These are phyloP conservation scores for Mycena albidolilacea DNA, from an alignment of 768 basidiomycete species.

Conservation along the genomic window DNA sequence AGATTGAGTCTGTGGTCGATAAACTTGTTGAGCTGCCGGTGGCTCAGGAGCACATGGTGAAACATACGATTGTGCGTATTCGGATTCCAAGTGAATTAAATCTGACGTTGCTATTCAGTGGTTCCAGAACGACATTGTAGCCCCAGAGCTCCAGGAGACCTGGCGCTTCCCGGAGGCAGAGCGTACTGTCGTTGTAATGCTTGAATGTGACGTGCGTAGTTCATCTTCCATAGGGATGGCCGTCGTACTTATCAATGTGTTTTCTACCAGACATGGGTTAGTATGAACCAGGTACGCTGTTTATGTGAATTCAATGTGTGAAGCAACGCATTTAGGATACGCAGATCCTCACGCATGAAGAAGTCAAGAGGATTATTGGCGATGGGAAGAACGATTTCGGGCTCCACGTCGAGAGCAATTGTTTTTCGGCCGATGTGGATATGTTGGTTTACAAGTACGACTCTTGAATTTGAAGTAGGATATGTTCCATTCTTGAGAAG, in stretches of 20 bases:
- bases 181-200: constrained; percentile 22
- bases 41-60: constrained; percentile 22
- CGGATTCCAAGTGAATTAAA: not conserved
- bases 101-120: constrained; percentile 1
- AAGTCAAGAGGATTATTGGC: constrained; percentile 10
- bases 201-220: constrained; percentile 23
- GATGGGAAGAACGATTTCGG: constrained; percentile 15
- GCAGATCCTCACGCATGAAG: constrained; percentile 20
- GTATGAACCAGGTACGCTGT: constrained; percentile 15
- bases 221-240: not conserved
- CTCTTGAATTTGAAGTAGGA: not conserved
- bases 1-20: constrained; percentile 19
- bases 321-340: not conserved
- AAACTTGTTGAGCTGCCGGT: constrained; percentile 4
- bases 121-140: constrained; percentile 24
- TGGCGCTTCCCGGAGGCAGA: constrained; percentile 24
- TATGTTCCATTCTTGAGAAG: not conserved
- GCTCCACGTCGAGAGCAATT: constrained; percentile 25
- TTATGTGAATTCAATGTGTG: not conserved
- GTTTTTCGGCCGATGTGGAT: constrained; percentile 22
- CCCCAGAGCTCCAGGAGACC: not conserved
- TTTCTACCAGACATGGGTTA: constrained; percentile 11
- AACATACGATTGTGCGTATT: constrained; percentile 18
- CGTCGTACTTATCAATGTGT: not conserved
- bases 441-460: constrained; percentile 23